Evolutionary conservation across 208 protist species (phyloP).

Genomic region (Herpetomonas samuelpessoai): DNA sequence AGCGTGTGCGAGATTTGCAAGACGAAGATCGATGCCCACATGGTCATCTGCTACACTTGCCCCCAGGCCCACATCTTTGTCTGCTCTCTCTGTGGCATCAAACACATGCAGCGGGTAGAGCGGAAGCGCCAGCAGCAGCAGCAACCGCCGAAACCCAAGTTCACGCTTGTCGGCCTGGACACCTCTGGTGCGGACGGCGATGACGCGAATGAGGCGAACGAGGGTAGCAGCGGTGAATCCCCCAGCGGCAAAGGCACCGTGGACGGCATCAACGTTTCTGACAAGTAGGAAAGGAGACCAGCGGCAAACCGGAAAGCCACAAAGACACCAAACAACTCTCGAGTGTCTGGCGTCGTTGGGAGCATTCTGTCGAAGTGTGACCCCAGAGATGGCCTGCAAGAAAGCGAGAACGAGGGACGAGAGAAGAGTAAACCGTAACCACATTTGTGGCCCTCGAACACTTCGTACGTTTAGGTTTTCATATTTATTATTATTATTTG

Average conservation of each 20-base stretch:
- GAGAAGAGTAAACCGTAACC: too few species aligned
- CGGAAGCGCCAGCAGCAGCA: not conserved
- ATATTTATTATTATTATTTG: too few species aligned
- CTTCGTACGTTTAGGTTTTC: too few species aligned
- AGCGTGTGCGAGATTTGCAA: slow-evolving; percentile 30
- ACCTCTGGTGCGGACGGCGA: too few species aligned
- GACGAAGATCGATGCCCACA: slow-evolving; percentile 9
- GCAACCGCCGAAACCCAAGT: not conserved
- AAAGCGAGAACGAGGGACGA: too few species aligned
- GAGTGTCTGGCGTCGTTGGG: too few species aligned
- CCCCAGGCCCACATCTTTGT: slow-evolving; percentile 29
- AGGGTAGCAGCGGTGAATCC: not conserved
- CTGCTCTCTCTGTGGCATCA: slow-evolving; percentile 27
- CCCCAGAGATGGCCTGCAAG: too few species aligned
- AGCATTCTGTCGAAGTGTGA: too few species aligned
- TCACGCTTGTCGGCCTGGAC: not conserved
- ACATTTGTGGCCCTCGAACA: too few species aligned
- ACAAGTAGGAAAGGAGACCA: too few species aligned
- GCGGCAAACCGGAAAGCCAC: too few species aligned
- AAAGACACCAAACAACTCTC: too few species aligned
- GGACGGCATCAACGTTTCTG: not conserved
- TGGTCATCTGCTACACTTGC: slow-evolving; percentile 42
- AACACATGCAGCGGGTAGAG: not conserved
- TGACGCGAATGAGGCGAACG: not conserved
- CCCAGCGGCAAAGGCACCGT: not conserved